A percentile compares a stretch with the other conserved stretches of the same genome.
Conservation (phyloP, 164 flowering plant species). For the Tetracentron sinense region DNA sequence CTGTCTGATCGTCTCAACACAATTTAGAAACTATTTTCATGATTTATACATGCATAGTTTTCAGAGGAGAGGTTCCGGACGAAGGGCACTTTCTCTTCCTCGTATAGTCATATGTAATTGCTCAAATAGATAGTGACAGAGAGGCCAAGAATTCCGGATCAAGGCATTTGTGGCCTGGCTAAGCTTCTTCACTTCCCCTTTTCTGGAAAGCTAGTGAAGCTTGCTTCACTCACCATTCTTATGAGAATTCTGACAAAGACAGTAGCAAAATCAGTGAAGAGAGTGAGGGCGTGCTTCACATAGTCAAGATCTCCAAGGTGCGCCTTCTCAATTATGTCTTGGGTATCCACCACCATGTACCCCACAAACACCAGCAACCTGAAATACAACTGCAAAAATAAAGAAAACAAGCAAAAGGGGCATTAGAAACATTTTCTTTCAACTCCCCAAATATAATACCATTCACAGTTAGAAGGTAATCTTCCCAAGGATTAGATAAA, state of each 20-base stretch:
- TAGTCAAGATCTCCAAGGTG: slow-evolving; percentile 85
- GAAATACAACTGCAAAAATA: slow-evolving; percentile 72
- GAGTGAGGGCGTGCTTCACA: slow-evolving; percentile 82
- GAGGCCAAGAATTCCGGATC: not conserved
- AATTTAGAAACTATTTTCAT: too few species aligned
- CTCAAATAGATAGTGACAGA: not conserved
- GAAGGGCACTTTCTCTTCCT: slow-evolving; percentile 53
- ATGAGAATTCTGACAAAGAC: slow-evolving; percentile 83
- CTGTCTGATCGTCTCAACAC: too few species aligned
- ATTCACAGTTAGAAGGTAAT: not conserved
- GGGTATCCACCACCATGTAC: slow-evolving; percentile 94
- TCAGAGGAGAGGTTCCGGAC: too few species aligned
- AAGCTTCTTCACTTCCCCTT: too few species aligned
- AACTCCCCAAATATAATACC: too few species aligned
- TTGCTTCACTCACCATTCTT: slow-evolving; percentile 60
- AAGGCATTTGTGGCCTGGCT: too few species aligned
- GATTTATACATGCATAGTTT: too few species aligned
- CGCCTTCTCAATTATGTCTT: slow-evolving; percentile 90
- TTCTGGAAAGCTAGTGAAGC: too few species aligned
- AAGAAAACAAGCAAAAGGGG: not conserved
- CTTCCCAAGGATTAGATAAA: too few species aligned
- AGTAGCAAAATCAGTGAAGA: slow-evolving; percentile 85
- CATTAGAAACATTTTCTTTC: not conserved
- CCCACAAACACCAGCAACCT: slow-evolving; percentile 90
- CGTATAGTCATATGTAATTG: not conserved